phyloP scores from a whole-genome alignment of 106 monocot genomes.

The Dendrobium officinale region DNA sequence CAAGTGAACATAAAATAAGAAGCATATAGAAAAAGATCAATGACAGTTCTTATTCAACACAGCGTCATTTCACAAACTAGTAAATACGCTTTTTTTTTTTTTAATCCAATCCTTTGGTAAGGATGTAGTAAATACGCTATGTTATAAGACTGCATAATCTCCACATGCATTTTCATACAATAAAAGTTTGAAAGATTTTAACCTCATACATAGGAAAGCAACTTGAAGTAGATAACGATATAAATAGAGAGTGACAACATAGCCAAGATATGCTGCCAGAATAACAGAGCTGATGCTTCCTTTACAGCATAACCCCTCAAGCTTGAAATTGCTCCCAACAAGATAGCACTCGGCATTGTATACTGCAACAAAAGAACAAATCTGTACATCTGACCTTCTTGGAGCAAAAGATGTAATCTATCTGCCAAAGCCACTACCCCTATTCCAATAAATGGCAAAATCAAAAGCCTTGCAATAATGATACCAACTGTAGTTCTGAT shows the following conservation, averaged over 20 bases:
- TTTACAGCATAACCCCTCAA: conserved; percentile 85
- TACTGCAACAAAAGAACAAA: conserved; percentile 88
- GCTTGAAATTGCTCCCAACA: conserved; percentile 84
- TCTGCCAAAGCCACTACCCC: conserved; percentile 67
- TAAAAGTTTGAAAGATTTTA: not conserved
- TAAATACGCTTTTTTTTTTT: not conserved
- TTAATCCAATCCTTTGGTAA: too few relatives aligned
- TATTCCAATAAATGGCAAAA: conserved; percentile 74
- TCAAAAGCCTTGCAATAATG: conserved; percentile 62
- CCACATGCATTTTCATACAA: not conserved
- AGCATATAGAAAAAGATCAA: not conserved
- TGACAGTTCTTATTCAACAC: not conserved
- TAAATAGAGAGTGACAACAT: conserved; percentile 76
- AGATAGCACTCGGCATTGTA: conserved; percentile 81
- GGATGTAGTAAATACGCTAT: not conserved
- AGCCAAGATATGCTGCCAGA: conserved; percentile 95
- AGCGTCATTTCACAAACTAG: not conserved
- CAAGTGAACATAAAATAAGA: too few relatives aligned
- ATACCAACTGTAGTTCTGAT: conserved; percentile 74
- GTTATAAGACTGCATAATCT: not conserved
- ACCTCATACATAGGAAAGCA: conserved; percentile 57
- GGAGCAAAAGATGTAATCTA: conserved; percentile 42
- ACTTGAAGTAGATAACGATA: conserved; percentile 76
- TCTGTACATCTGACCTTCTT: conserved; percentile 58
- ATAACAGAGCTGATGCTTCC: conserved; percentile 82